These are phyloP conservation scores for Populus tomentosa DNA, from an alignment of 441 rosid genomes.

Conservation along the genomic window DNA sequence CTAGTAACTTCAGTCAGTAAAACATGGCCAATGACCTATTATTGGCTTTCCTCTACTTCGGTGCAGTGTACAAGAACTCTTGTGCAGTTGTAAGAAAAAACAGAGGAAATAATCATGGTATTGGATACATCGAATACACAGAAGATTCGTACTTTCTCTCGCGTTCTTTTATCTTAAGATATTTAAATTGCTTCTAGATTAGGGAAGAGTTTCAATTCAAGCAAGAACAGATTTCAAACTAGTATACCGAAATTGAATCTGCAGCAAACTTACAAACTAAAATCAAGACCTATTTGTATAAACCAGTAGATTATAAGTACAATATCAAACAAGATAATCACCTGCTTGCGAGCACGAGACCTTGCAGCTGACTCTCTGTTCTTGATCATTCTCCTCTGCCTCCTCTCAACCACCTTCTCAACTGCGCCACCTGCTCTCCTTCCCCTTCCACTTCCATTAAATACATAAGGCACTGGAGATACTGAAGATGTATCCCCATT, in stretches of 20 bases:
- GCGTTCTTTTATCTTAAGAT: not conserved
- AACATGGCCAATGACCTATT: not conserved
- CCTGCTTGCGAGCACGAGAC: slow-evolving; percentile 98
- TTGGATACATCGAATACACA: not conserved
- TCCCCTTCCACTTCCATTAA: slow-evolving; percentile 68
- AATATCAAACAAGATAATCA: slow-evolving; percentile 25
- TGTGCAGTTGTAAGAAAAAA: not conserved
- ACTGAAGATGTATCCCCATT: slow-evolving; percentile 85
- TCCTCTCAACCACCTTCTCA: slow-evolving; percentile 96
- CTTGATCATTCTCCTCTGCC: slow-evolving; percentile 98
- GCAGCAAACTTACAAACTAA: not conserved
- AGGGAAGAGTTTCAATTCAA: not conserved
- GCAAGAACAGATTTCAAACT: not conserved
- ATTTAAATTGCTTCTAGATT: not conserved
- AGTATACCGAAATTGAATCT: not conserved
- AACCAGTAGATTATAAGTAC: slow-evolving; percentile 1
- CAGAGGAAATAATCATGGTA: not conserved
- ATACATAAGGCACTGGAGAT: slow-evolving; percentile 73
- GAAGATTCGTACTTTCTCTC: not conserved
- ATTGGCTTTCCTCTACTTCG: not conserved
- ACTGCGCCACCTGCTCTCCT: slow-evolving; percentile 60
- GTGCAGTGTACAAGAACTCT: not conserved
- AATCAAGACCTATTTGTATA: slow-evolving; percentile 5
- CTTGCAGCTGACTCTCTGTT: slow-evolving; percentile 97
- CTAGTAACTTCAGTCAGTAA: not conserved